Evolutionary conservation across 805 yeast genomes (phyloP).

Genomic region (Deakozyma indianensis): DNA sequence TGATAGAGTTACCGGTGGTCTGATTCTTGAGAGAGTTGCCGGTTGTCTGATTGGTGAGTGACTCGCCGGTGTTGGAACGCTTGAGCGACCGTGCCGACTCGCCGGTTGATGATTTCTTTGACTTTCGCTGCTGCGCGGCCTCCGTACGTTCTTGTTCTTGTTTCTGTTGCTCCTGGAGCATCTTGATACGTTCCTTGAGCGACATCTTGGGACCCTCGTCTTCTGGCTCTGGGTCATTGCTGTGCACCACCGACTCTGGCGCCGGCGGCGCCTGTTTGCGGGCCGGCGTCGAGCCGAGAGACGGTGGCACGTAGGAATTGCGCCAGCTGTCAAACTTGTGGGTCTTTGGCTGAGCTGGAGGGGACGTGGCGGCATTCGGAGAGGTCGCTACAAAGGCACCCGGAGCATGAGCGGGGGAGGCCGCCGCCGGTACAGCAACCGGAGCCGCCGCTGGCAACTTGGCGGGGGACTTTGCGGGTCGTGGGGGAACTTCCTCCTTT

Average conservation of each 20-base stretch:
- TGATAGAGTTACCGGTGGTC: slow-evolving; percentile 1
- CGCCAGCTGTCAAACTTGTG: slow-evolving; percentile 6
- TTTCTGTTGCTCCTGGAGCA: slow-evolving; percentile 67
- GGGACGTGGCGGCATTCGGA: slow-evolving; percentile 1
- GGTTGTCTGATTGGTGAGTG: slow-evolving; percentile 4
- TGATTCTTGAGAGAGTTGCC: slow-evolving; percentile 5
- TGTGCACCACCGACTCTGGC: slow-evolving; percentile 8
- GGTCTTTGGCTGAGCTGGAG: slow-evolving; percentile 3
- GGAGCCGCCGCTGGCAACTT: slow-evolving; percentile 12
- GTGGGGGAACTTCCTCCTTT: slow-evolving; percentile 5
- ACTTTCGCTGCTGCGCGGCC: slow-evolving; percentile 28
- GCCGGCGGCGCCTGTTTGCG: slow-evolving; percentile 13
- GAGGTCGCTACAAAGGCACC: slow-evolving; percentile 2
- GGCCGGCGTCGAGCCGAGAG: slow-evolving; percentile 17
- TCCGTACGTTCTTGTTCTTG: slow-evolving; percentile 60
- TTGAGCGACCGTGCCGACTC: slow-evolving; percentile 31
- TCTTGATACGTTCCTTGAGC: slow-evolving; percentile 72
- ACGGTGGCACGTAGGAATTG: slow-evolving; percentile 14
- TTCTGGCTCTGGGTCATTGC: slow-evolving; percentile 18
- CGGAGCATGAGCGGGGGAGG: slow-evolving; percentile 2
- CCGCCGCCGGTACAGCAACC: slow-evolving; percentile 10
- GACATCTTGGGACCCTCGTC: slow-evolving; percentile 63
- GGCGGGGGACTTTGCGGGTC: slow-evolving; percentile 4
- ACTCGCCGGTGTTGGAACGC: slow-evolving; percentile 5
- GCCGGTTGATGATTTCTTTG: slow-evolving; percentile 2